Base-by-base conservation (phyloP, 2,329 filamentous ascomycete genomes). In the Hypomyces rosellus region DNA sequence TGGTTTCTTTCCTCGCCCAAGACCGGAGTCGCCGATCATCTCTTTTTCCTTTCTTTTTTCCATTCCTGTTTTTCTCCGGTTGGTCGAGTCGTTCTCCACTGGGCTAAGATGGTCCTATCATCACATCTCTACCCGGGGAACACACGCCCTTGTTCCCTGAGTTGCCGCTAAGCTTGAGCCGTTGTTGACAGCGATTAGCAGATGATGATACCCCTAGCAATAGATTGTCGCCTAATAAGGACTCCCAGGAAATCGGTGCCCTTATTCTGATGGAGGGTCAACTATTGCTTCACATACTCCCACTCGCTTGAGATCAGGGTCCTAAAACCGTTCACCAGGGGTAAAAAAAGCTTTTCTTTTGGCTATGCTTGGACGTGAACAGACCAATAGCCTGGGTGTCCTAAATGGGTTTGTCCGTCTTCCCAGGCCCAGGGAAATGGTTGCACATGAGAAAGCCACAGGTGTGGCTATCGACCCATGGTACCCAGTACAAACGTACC, bases 51-150 rank as follows among this genome's bases (percentile, higher is more conserved):
- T 45, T 45, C 15, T 45, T 14, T 45, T 33, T 33, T 22, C 14
- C 14, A 6, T 30, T 34, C n/a, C 14, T 11, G n/a, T 34, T 45
- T 33, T 45, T 25, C 42, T 45, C 42, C 22, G 42, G 42, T 45
- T 45, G 42, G 42, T 45, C 16, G 22, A 34, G 8, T 45, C 25
- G 20, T 30, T 30, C 42, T 14, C 14, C 20, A 25, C 42, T n/a
- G 30, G 22, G n/a, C 25, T n/a, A 8, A 34, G 14, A 45, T 13
- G 22, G 22, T n/a, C 16, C 22, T n/a, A 45, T 30, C 20, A 33
- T 45, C 42, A 45, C 22, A 45, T 45, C 20, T 45, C 25, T 34
- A 33, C 33, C 42, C 42, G 42, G 42, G 42, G 42, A 45, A 34
- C 13, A 34, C 14, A 45, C 14, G 20, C 42, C 42, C 42, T 45